Base-by-base conservation (phyloP, 352 stramenopile genomes). In the Pythium insidiosum region DNA sequence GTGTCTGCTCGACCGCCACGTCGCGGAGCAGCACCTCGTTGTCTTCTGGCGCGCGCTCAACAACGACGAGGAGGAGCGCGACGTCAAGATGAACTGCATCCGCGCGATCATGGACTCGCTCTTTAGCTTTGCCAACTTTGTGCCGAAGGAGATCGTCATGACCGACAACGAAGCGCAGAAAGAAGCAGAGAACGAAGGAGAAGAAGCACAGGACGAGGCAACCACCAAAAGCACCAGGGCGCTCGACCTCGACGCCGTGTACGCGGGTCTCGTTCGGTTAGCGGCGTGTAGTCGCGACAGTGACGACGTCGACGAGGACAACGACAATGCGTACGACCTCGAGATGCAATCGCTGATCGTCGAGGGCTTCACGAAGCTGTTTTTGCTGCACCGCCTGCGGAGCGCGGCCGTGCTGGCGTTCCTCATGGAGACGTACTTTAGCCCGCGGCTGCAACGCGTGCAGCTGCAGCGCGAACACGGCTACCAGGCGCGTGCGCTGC, bases 41-140 rank as follows among this genome's bases (percentile, higher is more conserved):
- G 68, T 88, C 3, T 90, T 90, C 46, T 90, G 74, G 78, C 68
- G 68, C 28, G 78, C 75, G 1, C 59, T 90, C 35, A 87, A 84
- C 57, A 84, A 84, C 31, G 66, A 74, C 7, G 68, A 88, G 24
- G 78, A 90, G 66, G 78, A 90, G 49, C 68, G 55, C 7, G 75
- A 88, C 19, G 68, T 87, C 22, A 86, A 88, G 53, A 60, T 84
- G 43, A 86, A 66, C n/a, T 88, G 78, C 39, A 73, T 88, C 20
- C 66, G 76, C 37, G 65, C 73, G 12, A 77, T 87, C 35, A 61
- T 86, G 31, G 76, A 88, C 42, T 79, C 83, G 61, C 46, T 66
- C 10, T 72, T 85, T 38, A 80, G 68, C 23, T 88, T 81, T 28
- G 64, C 60, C 7, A 67, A 83, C 19, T 36, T 90, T 10, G 45